Base-by-base conservation (phyloP, 2,329 filamentous ascomycete genomes). In the Xylariaceae sp. region DNA sequence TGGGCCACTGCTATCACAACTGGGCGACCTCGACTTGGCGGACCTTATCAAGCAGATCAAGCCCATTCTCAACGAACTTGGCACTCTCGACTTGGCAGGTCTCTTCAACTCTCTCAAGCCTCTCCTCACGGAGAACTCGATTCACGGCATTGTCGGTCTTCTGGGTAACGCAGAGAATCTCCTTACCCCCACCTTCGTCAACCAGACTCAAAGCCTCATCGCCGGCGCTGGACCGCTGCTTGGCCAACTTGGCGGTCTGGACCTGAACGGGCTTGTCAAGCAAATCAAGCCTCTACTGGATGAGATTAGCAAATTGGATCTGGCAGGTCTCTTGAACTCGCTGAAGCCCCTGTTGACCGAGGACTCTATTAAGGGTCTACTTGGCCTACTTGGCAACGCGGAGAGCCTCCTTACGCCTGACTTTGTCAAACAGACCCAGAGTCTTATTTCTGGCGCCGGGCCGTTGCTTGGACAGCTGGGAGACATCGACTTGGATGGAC, bases 31-130 rank as follows among this genome's bases (percentile, higher is more conserved):
- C 5, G 56, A 58, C 13, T 38, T 66, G 0, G 50, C 63, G 2
- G 50, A 36, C 11, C 30, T 56, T 5, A 57, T 65, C 24, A 56
- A 61, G 0, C 59, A 41, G 42, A 36, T 36, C 15, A 41, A 35
- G 15, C 63, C 64, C 1, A 43, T 67, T 0, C 52, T 67, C 2
- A 49, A 48, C 1, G 55, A 53, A 3, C 41, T 66, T 1, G 51
- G 55, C 30, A 56, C 61, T 32, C 50, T 66, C 3, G 59, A 67
- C 16, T 48, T 68, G 0, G 43, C 55, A 32, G 53, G 53, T 2
- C 40, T 66, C 0, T 34, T 66, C 1, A 50, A 59, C 1, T 55
- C 63, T 5, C 42, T 64, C 4, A 50, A 51, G 8, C 65, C 65
- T 9, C 46, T 68, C 2, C 43, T 68, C 12, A 62, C 56, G 2